A percentile compares a stretch with the other conserved stretches of the same genome.
phyloP scores from a whole-genome alignment of 2,329 filamentous ascomycete genomes.

The Scopulariopsis brevicaulis region DNA sequence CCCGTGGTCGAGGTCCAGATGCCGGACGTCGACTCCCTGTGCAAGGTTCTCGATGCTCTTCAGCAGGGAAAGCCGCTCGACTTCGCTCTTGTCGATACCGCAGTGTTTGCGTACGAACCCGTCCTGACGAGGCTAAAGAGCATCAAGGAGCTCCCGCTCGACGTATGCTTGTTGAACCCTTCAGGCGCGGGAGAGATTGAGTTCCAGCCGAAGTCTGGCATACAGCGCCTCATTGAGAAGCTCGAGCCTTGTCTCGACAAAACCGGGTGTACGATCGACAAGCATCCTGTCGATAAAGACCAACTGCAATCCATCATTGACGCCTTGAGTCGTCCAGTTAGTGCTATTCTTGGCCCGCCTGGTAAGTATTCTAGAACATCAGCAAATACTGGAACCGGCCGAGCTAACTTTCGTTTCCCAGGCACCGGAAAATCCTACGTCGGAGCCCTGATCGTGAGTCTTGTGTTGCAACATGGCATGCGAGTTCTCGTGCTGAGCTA shows the following conservation, averaged over 20 bases:
- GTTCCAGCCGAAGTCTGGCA: not conserved
- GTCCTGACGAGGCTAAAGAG: conserved; percentile 48
- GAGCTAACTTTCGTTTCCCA: conserved; percentile 14
- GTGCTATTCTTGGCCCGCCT: conserved; percentile 62
- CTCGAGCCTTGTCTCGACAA: not conserved
- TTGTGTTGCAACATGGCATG: conserved; percentile 35
- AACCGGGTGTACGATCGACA: not conserved
- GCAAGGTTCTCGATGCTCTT: conserved; percentile 32
- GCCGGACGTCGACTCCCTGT: conserved; percentile 28
- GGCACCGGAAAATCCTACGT: conserved; percentile 69
- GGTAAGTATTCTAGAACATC: conserved; percentile 29
- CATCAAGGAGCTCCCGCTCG: conserved; percentile 42
- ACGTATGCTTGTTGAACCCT: conserved; percentile 17
- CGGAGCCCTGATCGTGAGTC: conserved; percentile 50
- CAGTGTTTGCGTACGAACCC: conserved; percentile 59
- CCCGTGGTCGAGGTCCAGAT: conserved; percentile 42
- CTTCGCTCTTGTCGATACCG: conserved; percentile 51
- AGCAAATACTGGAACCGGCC: not conserved
- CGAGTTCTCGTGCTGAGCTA: conserved; percentile 54
- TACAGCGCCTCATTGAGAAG: not conserved
- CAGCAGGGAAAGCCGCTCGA: conserved; percentile 13
- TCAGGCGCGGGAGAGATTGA: not conserved
- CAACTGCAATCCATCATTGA: conserved; percentile 45
- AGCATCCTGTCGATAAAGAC: conserved; percentile 14
- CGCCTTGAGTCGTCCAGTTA: conserved; percentile 40